Evolutionary conservation across 352 stramenopile species (phyloP), one percentile per base, ranked within the genome.

Genomic region (Pythium coloratum): DNA sequence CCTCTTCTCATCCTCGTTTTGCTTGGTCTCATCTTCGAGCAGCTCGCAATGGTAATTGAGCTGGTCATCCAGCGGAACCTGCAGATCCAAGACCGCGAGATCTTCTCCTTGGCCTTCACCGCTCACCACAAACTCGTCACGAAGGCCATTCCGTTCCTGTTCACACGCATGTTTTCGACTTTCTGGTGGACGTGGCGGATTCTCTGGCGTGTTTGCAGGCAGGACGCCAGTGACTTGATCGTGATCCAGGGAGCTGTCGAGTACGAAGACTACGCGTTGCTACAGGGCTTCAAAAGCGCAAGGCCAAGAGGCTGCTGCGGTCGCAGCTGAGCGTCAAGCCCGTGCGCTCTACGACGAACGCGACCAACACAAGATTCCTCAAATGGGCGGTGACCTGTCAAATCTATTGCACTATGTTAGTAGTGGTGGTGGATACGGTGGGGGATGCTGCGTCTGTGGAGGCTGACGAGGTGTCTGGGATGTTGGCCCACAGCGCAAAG

Each of bases 401-500:
- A 47, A 49, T 49, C 42, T 49, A 49, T 49, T 49, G 42, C 42
- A 49, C 42, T 26, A 16, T 10, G 42, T 49, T 49, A 49, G 42
- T 49, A 44, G 40, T 46, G 10, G 20, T 30, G 3, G 40, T 13
- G 3, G 16, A 24, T 24, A 24, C 20, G 16, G 30, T 10, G 14
- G 38, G 12, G 1, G 42, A 26, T 26, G 42, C 16, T 49, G 42
- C 42, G 42, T 49, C 42, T 49, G 26, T 26, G 42, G 32, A 47
- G 7, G 32, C 8, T 14, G 54, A 10, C 9, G 18, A 3, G 6
- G 6, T 64, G n/a, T 76, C 60, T 3, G 80, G 73, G 33, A 81
- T 72, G 55, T 82, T 51, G 2, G 82, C 82, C 88, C 88, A 91
- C 44, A 88, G 55, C 33, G 84, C 88, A 72, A 98, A 98, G 67